Base-by-base conservation (phyloP, 129 eudicot species). In the Cynara cardunculus region DNA sequence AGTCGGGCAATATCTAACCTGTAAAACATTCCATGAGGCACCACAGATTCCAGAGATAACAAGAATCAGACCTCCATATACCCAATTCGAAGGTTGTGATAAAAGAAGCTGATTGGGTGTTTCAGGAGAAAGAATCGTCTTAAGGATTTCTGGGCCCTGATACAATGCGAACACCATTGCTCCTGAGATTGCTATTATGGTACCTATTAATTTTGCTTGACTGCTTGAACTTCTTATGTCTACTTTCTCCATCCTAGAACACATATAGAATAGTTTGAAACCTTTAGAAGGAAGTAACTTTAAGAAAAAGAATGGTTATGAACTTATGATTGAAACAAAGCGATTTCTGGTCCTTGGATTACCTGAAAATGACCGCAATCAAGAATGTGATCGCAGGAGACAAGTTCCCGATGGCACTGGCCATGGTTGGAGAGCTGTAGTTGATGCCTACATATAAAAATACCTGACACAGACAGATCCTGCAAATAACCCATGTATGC, bases 401-500 rank as follows among this genome's bases (percentile, higher is more conserved):
- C 73, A 87, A 78, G 74, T 87, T 87, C 22, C 37, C 53, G 41
- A 87, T 81, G 34, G 86, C 88, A 53, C 86, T 76, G 65, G 82
- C 80, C 69, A 85, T 69, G 56, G 81, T 81, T 74, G 88, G 90
- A 82, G 88, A 87, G 84, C 84, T 85, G 71, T 82, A 87, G 62
- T 67, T 22, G 3, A 81, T n/a, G 3, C 84, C 90, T 12, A 39
- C 21, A 53, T 77, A 78, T 10, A 59, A 34, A 83, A 78, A 76
- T 13, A 86, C 64, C 85, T 85, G 89, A 44, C 11, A 28, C 65
- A 83, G 76, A 78, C 80, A 79, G 11, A 80, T 53, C 77, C 91
- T 88, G 81, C 83, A 69, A 41, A 32, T 18, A 30, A 27, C 11
- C 26, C 22, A 21, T 37, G 44, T 37, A 9, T 37, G 35, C 37